These are phyloP conservation scores for Hyphopichia pseudoburtonii DNA, from an alignment of 1,139 yeast genomes.

Conservation along the genomic window DNA sequence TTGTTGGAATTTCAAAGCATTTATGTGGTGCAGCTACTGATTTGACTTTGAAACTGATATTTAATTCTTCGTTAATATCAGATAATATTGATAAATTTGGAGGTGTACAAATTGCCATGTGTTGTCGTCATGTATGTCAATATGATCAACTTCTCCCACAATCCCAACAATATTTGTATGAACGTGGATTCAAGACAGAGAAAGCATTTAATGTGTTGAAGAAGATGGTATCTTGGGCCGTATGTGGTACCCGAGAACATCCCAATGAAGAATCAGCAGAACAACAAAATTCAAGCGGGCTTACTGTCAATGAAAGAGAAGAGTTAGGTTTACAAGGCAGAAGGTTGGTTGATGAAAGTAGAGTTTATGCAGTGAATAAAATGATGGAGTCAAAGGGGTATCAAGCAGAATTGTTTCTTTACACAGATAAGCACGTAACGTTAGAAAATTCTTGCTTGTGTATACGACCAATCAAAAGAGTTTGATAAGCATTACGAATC, in stretches of 20 bases:
- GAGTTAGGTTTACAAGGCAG: constrained; percentile 65
- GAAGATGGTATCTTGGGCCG: constrained; percentile 85
- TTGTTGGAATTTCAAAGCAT: constrained; percentile 79
- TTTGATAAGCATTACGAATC: too few species aligned
- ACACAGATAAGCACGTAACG: constrained; percentile 58
- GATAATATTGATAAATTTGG: constrained; percentile 21
- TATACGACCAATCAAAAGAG: constrained; percentile 8
- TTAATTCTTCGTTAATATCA: constrained; percentile 36
- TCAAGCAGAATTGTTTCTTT: constrained; percentile 53
- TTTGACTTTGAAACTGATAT: constrained; percentile 66
- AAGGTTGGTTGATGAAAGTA: constrained; percentile 61
- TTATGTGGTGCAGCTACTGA: constrained; percentile 95
- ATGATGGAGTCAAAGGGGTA: constrained; percentile 25
- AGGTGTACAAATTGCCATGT: constrained; percentile 85
- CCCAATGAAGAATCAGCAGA: constrained; percentile 28
- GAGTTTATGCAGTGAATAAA: constrained; percentile 45
- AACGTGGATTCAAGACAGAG: constrained; percentile 27
- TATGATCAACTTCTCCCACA: constrained; percentile 52
- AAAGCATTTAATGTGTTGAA: constrained; percentile 55
- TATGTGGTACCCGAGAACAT: constrained; percentile 60
- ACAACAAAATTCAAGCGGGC: constrained; percentile 39
- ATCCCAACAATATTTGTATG: constrained; percentile 41
- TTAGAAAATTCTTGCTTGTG: constrained; percentile 69
- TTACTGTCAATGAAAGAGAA: constrained; percentile 45
- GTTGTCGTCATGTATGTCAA: constrained; percentile 86